Percentiles rank a stretch among this genome's conserved stretches.
These are phyloP conservation scores for Ceratorhiza oryzae-sativae DNA, from an alignment of 1,284 basidiomycete species.

Conservation along the genomic window DNA sequence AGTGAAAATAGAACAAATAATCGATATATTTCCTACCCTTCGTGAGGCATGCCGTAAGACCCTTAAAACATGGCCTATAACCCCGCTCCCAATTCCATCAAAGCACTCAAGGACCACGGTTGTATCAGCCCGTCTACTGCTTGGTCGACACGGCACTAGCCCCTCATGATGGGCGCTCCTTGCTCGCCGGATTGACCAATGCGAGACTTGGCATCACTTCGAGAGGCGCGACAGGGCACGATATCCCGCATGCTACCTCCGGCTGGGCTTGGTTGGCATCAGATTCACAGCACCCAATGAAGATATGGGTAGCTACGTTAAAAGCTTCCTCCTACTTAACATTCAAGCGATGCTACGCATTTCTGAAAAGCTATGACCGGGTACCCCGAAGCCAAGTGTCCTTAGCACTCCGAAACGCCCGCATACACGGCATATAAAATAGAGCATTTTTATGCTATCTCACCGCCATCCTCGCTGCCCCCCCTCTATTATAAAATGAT, in stretches of 20 bases:
- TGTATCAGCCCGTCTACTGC: too few relatives aligned
- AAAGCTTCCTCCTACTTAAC: too few relatives aligned
- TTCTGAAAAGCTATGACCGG: too few relatives aligned
- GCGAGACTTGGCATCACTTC: background rate
- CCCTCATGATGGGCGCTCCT: background rate
- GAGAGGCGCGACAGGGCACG: background rate
- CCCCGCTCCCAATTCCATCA: too few relatives aligned
- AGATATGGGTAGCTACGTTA: background rate
- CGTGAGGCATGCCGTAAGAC: too few relatives aligned
- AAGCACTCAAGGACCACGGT: too few relatives aligned
- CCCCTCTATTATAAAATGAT: background rate
- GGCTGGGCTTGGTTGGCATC: background rate
- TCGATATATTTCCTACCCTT: background rate
- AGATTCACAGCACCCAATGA: background rate
- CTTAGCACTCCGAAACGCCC: background rate
- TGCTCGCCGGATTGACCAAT: background rate
- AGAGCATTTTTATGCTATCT: background rate
- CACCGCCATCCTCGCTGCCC: background rate
- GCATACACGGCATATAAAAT: slow-evolving; percentile 1
- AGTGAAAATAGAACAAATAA: background rate
- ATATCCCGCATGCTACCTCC: background rate
- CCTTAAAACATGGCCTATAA: too few relatives aligned
- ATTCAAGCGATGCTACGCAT: too few relatives aligned
- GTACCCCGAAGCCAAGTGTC: background rate
- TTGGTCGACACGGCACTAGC: too few relatives aligned